These are phyloP conservation scores for Persicaria tinctoria DNA, from an alignment of 148 eudicot genomes.

Conservation along the genomic window DNA sequence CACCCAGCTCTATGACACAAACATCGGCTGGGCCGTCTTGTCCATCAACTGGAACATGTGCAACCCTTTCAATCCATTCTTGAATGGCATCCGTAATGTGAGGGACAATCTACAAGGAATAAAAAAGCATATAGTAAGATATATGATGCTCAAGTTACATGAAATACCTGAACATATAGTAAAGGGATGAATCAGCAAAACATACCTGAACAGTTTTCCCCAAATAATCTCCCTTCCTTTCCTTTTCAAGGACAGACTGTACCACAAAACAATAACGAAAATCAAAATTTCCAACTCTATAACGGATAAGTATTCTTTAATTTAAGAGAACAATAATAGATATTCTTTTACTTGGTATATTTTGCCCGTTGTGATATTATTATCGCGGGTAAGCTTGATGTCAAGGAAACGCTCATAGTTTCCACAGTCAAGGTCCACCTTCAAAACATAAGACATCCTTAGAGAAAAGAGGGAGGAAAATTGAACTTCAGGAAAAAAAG, in stretches of 20 bases:
- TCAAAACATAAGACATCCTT: constrained; percentile 12
- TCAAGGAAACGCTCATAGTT: constrained; percentile 93
- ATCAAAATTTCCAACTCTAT: constrained; percentile 7
- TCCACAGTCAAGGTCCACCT: constrained; percentile 99
- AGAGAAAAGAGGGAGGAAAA: background rate
- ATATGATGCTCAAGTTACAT: constrained; percentile 5
- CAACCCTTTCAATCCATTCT: constrained; percentile 93
- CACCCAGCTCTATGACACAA: constrained; percentile 97
- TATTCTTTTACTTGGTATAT: constrained; percentile 58
- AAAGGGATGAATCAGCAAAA: constrained; percentile 9
- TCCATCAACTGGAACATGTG: constrained; percentile 88
- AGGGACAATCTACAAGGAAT: constrained; percentile 72
- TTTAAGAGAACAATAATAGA: background rate
- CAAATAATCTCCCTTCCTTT: constrained; percentile 91
- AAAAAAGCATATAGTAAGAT: constrained; percentile 1
- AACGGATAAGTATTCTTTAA: background rate
- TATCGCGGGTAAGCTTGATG: constrained; percentile 71
- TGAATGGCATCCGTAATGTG: constrained; percentile 96
- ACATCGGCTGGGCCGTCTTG: constrained; percentile 92
- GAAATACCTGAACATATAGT: background rate
- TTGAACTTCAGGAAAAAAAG: background rate
- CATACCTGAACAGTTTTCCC: constrained; percentile 90
- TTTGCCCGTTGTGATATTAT: constrained; percentile 94
- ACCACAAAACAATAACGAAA: constrained; percentile 13
- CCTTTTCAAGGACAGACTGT: constrained; percentile 86